Evolutionary conservation across 2,329 filamentous ascomycete genomes (phyloP).

Genomic region (Domatiomyces catenatus): DNA sequence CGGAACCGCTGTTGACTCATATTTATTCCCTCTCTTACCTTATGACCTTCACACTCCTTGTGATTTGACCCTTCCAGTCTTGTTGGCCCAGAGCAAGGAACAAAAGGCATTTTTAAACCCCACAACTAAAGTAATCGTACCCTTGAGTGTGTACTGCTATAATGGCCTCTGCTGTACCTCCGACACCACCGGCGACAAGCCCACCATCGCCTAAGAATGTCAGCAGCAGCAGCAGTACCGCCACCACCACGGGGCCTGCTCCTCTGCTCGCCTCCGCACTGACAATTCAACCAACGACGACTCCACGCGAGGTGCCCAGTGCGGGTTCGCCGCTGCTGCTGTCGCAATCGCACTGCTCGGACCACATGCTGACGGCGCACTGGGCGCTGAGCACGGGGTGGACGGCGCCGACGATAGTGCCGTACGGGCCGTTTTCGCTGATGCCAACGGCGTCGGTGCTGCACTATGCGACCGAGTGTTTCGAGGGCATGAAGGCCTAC

Average conservation of each 20-base stretch:
- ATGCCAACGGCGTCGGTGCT: constrained; percentile 68
- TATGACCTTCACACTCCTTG: background rate
- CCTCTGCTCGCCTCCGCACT: constrained; percentile 27
- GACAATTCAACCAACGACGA: constrained; percentile 25
- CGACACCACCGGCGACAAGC: background rate
- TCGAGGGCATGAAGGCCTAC: constrained; percentile 68
- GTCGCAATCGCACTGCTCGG: constrained; percentile 42
- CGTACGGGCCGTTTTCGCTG: constrained; percentile 62
- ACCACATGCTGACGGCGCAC: constrained; percentile 70
- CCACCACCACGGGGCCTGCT: constrained; percentile 5
- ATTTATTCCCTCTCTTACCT: background rate
- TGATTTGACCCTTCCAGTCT: too few species aligned
- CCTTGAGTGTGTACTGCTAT: too few species aligned
- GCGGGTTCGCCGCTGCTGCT: constrained; percentile 27
- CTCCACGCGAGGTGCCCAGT: constrained; percentile 23
- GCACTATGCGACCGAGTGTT: constrained; percentile 84
- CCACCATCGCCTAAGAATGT: background rate
- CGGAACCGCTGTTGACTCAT: background rate
- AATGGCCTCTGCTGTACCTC: background rate
- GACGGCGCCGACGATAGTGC: constrained; percentile 56
- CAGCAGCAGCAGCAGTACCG: too few species aligned
- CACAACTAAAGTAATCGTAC: too few species aligned
- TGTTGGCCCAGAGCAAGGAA: too few species aligned
- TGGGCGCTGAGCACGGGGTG: constrained; percentile 57
- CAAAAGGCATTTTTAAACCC: too few species aligned